A percentile compares a stretch with the other conserved stretches of the same genome.
These are phyloP conservation scores for Sordaria brevicollis DNA, from an alignment of 495 filamentous ascomycete genomes.

Conservation along the genomic window DNA sequence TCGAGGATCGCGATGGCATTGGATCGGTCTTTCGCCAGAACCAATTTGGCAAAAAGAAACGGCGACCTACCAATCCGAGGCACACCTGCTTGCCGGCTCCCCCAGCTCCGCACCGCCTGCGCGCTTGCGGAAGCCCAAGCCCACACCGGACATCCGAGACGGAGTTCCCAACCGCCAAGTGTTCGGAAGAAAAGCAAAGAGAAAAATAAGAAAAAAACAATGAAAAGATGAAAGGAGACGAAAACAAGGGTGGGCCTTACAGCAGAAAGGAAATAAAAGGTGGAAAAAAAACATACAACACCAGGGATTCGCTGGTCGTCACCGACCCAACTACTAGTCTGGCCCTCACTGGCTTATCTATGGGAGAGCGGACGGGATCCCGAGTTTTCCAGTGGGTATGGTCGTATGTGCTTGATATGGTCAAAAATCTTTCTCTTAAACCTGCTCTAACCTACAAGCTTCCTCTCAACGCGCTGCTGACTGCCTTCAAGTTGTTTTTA, in stretches of 20 bases:
- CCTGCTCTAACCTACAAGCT: no score
- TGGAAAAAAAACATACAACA: conserved; percentile 17
- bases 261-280: no score
- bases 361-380: no score
- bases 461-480: no score
- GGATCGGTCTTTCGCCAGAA: neutral
- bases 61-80: neutral
- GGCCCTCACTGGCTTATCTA: conserved; percentile 11
- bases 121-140: neutral
- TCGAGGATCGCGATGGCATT: neutral
- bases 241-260: no score
- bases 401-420: no score
- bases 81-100: neutral
- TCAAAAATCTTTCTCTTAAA: no score
- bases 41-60: neutral
- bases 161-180: neutral
- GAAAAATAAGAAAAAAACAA: neutral
- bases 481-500: no score
- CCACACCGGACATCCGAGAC: neutral
- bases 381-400: no score
- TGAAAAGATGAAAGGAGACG: neutral
- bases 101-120: neutral
- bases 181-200: neutral
- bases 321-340: conserved; percentile 40
- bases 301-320: conserved; percentile 27